Base-by-base conservation (phyloP, 2,329 filamentous ascomycete genomes). In the Xylaria sp. region DNA sequence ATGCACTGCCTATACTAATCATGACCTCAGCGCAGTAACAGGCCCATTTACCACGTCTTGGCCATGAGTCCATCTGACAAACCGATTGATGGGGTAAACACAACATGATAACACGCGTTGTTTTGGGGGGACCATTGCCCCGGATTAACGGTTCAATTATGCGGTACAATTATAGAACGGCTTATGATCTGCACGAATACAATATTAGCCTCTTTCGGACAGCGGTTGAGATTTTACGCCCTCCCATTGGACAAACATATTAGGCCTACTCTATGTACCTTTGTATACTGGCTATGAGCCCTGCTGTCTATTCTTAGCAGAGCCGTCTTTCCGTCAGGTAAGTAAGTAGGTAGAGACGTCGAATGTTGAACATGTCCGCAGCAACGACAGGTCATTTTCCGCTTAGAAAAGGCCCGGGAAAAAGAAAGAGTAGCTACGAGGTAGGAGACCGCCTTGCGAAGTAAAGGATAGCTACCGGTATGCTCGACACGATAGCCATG, bases 201-300 rank as follows among this genome's bases (percentile, higher is more conserved):
- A 51, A 59, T 61, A 59, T 69, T 69, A 69, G 62, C 67, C 67
- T 45, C 39, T 69, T 69, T 69, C 63, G 67, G 67, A 65, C 61
- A 66, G 34, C 57, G 58, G 48, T 39, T 51, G 55, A 42, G 56
- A 32, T 54, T 64, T 53, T 5, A 8, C 7, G 60, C 21, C 53
- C 17, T 64, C 39, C 32, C 30, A 69, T 69, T 69, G 67, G 67
- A 36, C 24, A 24, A 61, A 24, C 27, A 34, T 14, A 11, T 9
- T 30, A 42, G 45, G 21, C n/a, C 27, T 24, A 27, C 17, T n/a
- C 2, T 32, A 32, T 17, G 47, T 50, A 50, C 47, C n/a, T 42
- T 12, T 42, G 21, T 48, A 48, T 24, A 48, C 47, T 12, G 1
- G 21, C 5, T 5, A 48, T 48, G 21, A 24, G 47, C 47, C 21